These are phyloP conservation scores for Cudoniella acicularis DNA, from an alignment of 495 filamentous ascomycete species.

Conservation along the genomic window DNA sequence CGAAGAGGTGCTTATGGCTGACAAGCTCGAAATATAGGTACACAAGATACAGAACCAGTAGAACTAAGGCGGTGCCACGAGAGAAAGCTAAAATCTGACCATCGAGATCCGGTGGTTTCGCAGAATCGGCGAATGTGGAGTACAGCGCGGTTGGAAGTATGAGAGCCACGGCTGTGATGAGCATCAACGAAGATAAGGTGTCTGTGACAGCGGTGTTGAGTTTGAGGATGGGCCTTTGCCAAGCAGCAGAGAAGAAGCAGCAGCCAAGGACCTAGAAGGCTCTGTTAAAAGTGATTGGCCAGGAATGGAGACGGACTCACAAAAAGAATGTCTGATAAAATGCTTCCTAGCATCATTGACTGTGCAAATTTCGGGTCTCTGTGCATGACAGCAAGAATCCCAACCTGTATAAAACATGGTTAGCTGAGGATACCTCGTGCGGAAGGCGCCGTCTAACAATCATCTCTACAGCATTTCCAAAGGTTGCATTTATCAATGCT, in stretches of 20 bases:
- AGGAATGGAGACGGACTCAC: background rate
- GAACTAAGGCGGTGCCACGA: conserved; percentile 8
- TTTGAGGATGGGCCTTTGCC: background rate
- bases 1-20: conserved; percentile 5
- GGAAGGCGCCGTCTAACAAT: conserved; percentile 58
- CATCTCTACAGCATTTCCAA: conserved; percentile 93
- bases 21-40: conserved; percentile 13
- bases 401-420: conserved; percentile 3
- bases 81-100: conserved; percentile 2
- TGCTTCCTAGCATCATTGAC: conserved; percentile 28
- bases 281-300: background rate
- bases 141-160: conserved; percentile 8
- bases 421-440: background rate
- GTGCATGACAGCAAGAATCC: conserved; percentile 30
- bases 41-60: conserved; percentile 8
- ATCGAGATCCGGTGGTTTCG: background rate
- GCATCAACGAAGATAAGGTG: conserved; percentile 11
- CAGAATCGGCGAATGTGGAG: background rate
- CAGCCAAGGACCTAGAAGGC: conserved; percentile 5
- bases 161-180: conserved; percentile 7
- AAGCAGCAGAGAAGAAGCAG: conserved; percentile 5
- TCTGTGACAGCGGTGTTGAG: conserved; percentile 3
- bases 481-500: conserved; percentile 90
- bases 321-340: conserved; percentile 29
- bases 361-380: conserved; percentile 27